Percentiles rank a stretch among this genome's conserved stretches.
Conservation (phyloP, 1,284 basidiomycete genomes). For the Trichosporon asahii region DNA sequence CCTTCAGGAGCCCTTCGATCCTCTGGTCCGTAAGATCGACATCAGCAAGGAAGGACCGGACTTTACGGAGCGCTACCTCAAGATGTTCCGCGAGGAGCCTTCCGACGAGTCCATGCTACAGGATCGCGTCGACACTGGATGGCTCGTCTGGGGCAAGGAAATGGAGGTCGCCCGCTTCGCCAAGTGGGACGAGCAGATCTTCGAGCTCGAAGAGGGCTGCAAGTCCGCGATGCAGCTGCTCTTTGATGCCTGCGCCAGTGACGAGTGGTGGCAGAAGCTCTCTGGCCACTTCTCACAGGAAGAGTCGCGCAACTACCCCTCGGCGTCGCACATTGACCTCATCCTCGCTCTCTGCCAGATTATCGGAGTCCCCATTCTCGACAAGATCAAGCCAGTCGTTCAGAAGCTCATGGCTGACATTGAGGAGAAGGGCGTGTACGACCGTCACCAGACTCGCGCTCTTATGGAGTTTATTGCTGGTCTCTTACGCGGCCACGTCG, state of each 20-base stretch:
- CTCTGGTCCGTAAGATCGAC: constrained; percentile 60
- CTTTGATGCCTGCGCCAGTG: constrained; percentile 55
- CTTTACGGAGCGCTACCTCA: constrained; percentile 60
- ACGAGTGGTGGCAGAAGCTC: constrained; percentile 60
- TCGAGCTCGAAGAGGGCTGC: constrained; percentile 67
- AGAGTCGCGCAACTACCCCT: constrained; percentile 48
- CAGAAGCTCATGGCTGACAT: constrained; percentile 44
- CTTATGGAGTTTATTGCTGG: constrained; percentile 83
- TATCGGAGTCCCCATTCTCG: constrained; percentile 37
- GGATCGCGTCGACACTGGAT: constrained; percentile 80
- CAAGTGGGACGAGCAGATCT: constrained; percentile 56
- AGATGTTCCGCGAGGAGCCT: constrained; percentile 51
- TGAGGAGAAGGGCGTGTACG: constrained; percentile 51
- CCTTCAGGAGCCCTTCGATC: constrained; percentile 74
- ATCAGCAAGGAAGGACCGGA: constrained; percentile 50
- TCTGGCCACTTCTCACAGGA: constrained; percentile 50
- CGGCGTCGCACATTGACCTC: constrained; percentile 53
- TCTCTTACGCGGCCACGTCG: constrained; percentile 74
- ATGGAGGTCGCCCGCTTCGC: constrained; percentile 66
- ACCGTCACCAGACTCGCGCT: constrained; percentile 89
- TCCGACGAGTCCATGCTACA: constrained; percentile 45
- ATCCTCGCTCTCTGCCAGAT: constrained; percentile 57
- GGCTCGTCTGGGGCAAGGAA: constrained; percentile 73
- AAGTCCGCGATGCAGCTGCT: constrained; percentile 62
- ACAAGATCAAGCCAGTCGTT: constrained; percentile 40